phyloP scores from a whole-genome alignment of 2,329 filamentous ascomycete species.

The Botrytis tulipae region DNA sequence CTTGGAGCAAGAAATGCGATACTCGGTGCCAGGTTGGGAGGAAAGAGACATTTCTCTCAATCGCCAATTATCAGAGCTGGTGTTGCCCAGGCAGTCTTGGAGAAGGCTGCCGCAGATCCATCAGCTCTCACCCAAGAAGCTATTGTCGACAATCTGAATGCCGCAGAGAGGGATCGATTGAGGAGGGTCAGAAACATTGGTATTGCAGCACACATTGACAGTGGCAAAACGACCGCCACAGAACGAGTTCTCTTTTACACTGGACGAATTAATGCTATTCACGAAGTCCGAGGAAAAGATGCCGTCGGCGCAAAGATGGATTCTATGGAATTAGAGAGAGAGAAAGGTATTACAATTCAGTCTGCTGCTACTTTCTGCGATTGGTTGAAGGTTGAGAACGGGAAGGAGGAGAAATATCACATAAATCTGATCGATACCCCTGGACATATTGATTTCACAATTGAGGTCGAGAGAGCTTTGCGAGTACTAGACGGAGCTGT shows the following conservation, averaged over 20 bases:
- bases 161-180: slow-evolving; percentile 74
- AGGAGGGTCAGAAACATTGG: slow-evolving; percentile 91
- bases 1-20: slow-evolving; percentile 23
- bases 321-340: slow-evolving; percentile 97
- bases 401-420: slow-evolving; percentile 87
- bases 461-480: slow-evolving; percentile 94
- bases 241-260: slow-evolving; percentile 98
- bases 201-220: slow-evolving; percentile 98
- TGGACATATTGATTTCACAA: slow-evolving; percentile 98
- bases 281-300: slow-evolving; percentile 95
- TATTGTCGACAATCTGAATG: slow-evolving; percentile 40
- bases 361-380: slow-evolving; percentile 97
- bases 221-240: slow-evolving; percentile 93
- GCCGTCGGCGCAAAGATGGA: slow-evolving; percentile 98
- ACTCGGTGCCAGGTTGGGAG: slow-evolving; percentile 22
- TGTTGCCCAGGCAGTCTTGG: slow-evolving; percentile 37
- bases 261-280: slow-evolving; percentile 92
- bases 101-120: slow-evolving; percentile 35
- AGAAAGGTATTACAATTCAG: slow-evolving; percentile 98
- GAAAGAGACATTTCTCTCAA: slow-evolving; percentile 36
- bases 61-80: slow-evolving; percentile 31
- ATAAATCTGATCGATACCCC: slow-evolving; percentile 99
- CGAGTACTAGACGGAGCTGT: slow-evolving; percentile 94
- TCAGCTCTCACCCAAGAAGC: slow-evolving; percentile 31
- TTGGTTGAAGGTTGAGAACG: slow-evolving; percentile 84